Evolutionary conservation across 495 filamentous ascomycete species (phyloP).

Genomic region (Lophium mytilinum): DNA sequence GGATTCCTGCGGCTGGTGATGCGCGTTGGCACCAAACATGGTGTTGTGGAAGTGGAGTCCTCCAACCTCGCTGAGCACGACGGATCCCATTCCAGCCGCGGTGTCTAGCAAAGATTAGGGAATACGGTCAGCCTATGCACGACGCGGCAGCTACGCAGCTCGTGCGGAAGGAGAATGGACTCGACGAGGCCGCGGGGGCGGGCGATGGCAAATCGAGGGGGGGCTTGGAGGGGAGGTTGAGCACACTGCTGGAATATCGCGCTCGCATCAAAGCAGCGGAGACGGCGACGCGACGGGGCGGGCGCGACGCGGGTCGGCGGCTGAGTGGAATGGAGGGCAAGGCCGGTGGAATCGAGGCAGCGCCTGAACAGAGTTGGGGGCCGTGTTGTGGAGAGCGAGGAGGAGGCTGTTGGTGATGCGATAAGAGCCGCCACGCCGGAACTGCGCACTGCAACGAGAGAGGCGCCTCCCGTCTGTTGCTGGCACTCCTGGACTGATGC

Average conservation of each 20-base stretch:
- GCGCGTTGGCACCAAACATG: slow-evolving; percentile 45
- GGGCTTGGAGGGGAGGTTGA: neutral
- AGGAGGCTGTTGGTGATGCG: neutral
- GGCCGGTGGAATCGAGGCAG: too few species aligned
- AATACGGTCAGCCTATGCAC: neutral
- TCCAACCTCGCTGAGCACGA: slow-evolving; percentile 27
- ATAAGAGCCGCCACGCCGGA: slow-evolving; percentile 1
- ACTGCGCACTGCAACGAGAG: neutral
- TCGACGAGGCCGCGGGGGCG: neutral
- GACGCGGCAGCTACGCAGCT: neutral
- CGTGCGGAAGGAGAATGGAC: neutral
- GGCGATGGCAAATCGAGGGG: neutral
- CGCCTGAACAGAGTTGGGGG: neutral
- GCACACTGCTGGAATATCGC: neutral
- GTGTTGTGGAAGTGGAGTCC: slow-evolving; percentile 30
- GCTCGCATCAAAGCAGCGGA: neutral
- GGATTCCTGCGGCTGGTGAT: slow-evolving; percentile 32
- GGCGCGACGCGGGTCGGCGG: too few species aligned
- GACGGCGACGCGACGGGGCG: neutral
- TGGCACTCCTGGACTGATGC: slow-evolving; percentile 3
- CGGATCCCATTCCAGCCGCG: slow-evolving; percentile 27
- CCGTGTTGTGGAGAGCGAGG: neutral
- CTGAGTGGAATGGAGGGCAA: too few species aligned
- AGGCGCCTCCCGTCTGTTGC: slow-evolving; percentile 1
- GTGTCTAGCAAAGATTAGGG: neutral